Evolutionary conservation across 192 early-diverging fungal species (phyloP).

Genomic region (Coemansia sp.): DNA sequence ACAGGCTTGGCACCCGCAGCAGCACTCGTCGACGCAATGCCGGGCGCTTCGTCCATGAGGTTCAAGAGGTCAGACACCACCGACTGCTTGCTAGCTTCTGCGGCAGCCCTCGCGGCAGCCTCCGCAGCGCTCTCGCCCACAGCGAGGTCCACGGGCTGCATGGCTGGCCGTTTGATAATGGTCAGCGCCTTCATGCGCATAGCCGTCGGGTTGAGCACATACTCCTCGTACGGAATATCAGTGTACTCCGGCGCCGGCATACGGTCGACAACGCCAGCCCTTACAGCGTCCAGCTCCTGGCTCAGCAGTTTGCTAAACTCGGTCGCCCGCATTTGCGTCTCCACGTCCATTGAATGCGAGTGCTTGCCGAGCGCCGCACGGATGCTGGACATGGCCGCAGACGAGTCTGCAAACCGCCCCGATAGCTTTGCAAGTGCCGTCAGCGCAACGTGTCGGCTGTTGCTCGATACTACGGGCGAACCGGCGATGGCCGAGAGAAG

Average conservation of each 20-base stretch:
- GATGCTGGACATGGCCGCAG: constrained; percentile 46
- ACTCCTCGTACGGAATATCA: constrained; percentile 47
- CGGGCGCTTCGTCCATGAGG: constrained; percentile 59
- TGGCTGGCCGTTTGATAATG: constrained; percentile 20
- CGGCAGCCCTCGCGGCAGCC: constrained; percentile 12
- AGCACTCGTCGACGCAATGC: neutral
- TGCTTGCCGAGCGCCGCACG: constrained; percentile 61
- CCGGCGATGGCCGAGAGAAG: constrained; percentile 72
- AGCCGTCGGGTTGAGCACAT: constrained; percentile 51
- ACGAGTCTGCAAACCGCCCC: constrained; percentile 63
- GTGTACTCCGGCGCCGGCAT: constrained; percentile 83
- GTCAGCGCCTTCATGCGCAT: constrained; percentile 51
- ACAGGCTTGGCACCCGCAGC: constrained; percentile 5
- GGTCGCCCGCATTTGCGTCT: constrained; percentile 92
- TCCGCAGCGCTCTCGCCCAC: constrained; percentile 8
- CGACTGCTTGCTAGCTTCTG: constrained; percentile 21
- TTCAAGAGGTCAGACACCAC: constrained; percentile 60
- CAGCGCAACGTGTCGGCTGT: constrained; percentile 78
- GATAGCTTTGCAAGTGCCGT: constrained; percentile 89
- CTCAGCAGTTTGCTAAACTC: constrained; percentile 80
- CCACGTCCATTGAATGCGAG: constrained; percentile 74
- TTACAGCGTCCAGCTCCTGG: constrained; percentile 64
- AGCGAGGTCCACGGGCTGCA: constrained; percentile 18
- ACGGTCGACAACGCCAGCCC: constrained; percentile 80
- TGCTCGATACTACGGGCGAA: constrained; percentile 75